Base-by-base conservation (phyloP, 140 eudicot species). In the Ambrosia hybrid region DNA sequence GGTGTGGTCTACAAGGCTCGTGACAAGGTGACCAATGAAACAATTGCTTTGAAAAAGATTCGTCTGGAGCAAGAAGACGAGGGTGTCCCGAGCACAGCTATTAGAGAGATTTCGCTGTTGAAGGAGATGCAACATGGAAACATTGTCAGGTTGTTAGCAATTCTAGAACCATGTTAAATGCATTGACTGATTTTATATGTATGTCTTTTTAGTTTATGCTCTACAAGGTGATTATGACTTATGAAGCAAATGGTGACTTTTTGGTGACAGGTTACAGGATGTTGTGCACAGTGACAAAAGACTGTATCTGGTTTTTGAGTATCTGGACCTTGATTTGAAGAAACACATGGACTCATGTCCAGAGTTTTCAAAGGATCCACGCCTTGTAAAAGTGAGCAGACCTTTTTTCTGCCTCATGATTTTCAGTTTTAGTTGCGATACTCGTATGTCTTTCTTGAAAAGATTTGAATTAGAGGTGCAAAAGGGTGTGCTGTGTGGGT, bases 1-100 rank as follows among this genome's bases (percentile, higher is more conserved):
- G 99, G 99, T 65, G 99, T 93, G 62, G 99, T 93, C 43, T 93
- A 90, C 83, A 93, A 90, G 86, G 94, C 97, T 69, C 97, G 99
- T 68, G 96, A 90, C 81, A 80, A 78, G 14, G 73, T 72, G 68
- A 90, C 97, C 17, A 93, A 93, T 75, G 96, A 93, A 80, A 93
- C 96, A 14, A 88, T 93, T 76, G 99, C 96, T 11, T 74, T 93
- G 81, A 93, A 93, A 84, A 93, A 90, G 79, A 93, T 93, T 57
- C 85, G 97, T 37, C 67, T 93, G 80, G 96, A 93, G 78, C 96
- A 93, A 82, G 97, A 90, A 80, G 97, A 88, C 57, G 99, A 90
- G 69, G 99, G 97, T 51, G 99, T 93, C 38, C 99, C 97, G 1
- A 87, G 96, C 87, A 93, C 97, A 0, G 97, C 99, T 53, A 88